Percentiles rank a stretch among this genome's conserved stretches.
Evolutionary conservation across 345 rosid genomes (phyloP).

Genomic region (Barbarea vulgaris): DNA sequence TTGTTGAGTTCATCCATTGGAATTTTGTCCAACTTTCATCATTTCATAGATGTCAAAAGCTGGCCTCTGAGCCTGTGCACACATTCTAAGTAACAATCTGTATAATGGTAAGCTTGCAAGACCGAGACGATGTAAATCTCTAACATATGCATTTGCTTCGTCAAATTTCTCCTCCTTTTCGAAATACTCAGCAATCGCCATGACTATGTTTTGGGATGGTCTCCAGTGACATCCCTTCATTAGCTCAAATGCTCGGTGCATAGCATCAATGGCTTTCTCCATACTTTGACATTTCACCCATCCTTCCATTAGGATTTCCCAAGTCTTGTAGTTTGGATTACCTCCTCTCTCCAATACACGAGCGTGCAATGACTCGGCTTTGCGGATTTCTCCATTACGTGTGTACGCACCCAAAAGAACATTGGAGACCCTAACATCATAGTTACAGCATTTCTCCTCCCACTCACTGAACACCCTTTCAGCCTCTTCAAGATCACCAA

Average conservation of each 20-base stretch:
- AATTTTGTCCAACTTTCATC: conserved; percentile 58
- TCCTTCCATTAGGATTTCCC: conserved; percentile 75
- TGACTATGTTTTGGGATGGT: conserved; percentile 45
- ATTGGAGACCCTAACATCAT: conserved; percentile 62
- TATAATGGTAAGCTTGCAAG: conserved; percentile 53
- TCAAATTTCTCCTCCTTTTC: conserved; percentile 53
- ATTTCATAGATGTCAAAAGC: conserved; percentile 48
- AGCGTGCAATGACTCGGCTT: conserved; percentile 53
- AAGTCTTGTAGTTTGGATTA: conserved; percentile 69
- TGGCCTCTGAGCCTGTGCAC: conserved; percentile 44
- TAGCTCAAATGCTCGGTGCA: conserved; percentile 50
- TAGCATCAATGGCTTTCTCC: conserved; percentile 60
- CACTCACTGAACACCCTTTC: conserved; percentile 53
- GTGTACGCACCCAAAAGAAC: conserved; percentile 61
- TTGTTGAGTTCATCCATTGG: conserved; percentile 31
- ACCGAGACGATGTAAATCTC: conserved; percentile 48
- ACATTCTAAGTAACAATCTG: conserved; percentile 54
- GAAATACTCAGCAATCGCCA: conserved; percentile 53
- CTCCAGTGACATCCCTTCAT: conserved; percentile 60
- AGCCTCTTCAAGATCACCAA: conserved; percentile 47
- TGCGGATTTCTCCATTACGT: conserved; percentile 44
- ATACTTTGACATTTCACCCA: conserved; percentile 53
- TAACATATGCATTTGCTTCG: conserved; percentile 51
- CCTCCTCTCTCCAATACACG: conserved; percentile 58
- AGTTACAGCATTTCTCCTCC: conserved; percentile 50